Evolutionary conservation across 2,329 filamentous ascomycete species (phyloP).

Genomic region (Fusarium mangiferae): DNA sequence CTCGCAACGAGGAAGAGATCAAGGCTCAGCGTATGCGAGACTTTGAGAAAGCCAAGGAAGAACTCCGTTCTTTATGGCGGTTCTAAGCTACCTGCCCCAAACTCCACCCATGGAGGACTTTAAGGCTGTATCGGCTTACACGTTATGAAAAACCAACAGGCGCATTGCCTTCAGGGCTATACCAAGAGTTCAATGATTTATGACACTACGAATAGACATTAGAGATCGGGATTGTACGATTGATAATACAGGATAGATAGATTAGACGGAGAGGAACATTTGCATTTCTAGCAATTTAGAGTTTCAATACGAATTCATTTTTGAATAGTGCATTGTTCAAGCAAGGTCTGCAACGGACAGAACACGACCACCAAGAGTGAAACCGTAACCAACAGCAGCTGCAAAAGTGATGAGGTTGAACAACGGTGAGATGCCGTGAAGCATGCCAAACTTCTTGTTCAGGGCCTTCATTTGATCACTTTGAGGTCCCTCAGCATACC

Average conservation of each 20-base stretch:
- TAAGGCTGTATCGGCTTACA: not conserved
- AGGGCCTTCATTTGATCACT: conserved; percentile 84
- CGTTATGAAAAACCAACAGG: conserved; percentile 17
- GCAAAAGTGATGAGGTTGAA: conserved; percentile 79
- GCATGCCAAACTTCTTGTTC: conserved; percentile 79
- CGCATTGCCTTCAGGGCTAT: conserved; percentile 36
- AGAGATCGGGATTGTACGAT: conserved; percentile 8
- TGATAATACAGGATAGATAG: not conserved
- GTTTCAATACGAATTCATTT: conserved; percentile 5
- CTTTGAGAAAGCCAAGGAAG: conserved; percentile 59
- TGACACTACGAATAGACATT: conserved; percentile 36
- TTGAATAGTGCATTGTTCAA: conserved; percentile 12
- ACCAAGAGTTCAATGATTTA: conserved; percentile 38
- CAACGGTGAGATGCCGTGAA: conserved; percentile 85
- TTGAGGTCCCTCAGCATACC: conserved; percentile 81
- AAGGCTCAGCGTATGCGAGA: conserved; percentile 52
- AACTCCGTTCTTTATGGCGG: conserved; percentile 52
- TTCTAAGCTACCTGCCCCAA: not conserved
- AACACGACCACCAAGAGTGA: conserved; percentile 74
- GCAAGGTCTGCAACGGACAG: conserved; percentile 52
- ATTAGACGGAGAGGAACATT: conserved; percentile 9
- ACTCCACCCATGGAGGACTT: not conserved
- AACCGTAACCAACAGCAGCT: conserved; percentile 80
- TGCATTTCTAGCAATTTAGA: conserved; percentile 25
- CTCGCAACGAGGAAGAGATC: conserved; percentile 40